Base-by-base conservation (phyloP, 129 eudicot genomes). In the Tagetes erecta region DNA sequence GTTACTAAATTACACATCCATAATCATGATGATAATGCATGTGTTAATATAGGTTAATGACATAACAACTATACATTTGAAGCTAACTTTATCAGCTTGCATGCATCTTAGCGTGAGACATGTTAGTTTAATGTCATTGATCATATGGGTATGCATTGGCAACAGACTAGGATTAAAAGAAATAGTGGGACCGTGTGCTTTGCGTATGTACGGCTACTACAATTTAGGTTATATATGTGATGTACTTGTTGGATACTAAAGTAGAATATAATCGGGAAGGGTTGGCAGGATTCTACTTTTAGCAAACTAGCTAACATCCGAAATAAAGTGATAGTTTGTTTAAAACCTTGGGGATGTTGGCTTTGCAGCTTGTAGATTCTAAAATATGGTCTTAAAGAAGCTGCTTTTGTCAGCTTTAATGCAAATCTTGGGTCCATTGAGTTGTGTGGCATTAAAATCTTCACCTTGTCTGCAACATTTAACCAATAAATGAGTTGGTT, bases 231-330 rank as follows among this genome's bases (percentile, higher is more conserved):
- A 34, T 57, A 72, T 73, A 67, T 72, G 76, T 63, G 62, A 68
- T 77, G 85, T 80, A 73, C 80, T 72, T 73, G 75, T 38, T 84
- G 77, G 85, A 84, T 84, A 72, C 78, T 56, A 81, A 81, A 81
- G 77, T 55, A 80, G 84, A 75, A 80, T 75, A 80, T 75, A 45
- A 69, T 37, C 12, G 12, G 80, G 33, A 40, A 59, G 52, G 52
- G 58, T 68, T 58, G 76, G 71, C 65, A 78, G 62, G 83, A 79
- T 79, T 72, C 83, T 40, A 72, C 42, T 68, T 79, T 79, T 79
- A 72, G 67, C 67, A 72, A 79, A 72, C 68, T 64, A 55, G 74
- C 63, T 74, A 79, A 78, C 70, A 69, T 79, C 64, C 64, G 72
- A 79, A 71, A 73, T 53, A 72, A 79, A 56, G 79, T 79, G 69